Evolutionary conservation across 106 monocot species (phyloP).

Genomic region (Dendrobium officinale): DNA sequence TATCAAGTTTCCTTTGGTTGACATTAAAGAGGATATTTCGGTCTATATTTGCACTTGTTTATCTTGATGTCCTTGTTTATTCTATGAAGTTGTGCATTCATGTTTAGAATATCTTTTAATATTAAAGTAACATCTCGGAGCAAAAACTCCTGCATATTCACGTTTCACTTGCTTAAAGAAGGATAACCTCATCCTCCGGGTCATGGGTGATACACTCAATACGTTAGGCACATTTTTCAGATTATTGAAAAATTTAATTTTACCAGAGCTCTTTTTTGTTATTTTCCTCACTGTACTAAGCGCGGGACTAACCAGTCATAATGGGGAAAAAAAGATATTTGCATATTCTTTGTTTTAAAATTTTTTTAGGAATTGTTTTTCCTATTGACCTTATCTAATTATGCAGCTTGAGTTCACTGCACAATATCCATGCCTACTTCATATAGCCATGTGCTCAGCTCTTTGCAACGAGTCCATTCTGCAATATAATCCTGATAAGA

Average conservation of each 20-base stretch:
- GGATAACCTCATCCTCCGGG: background rate
- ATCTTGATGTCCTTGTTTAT: background rate
- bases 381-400: conserved; percentile 7
- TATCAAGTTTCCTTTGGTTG: background rate
- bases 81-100: background rate
- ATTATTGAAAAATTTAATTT: background rate
- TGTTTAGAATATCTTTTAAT: background rate
- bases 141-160: too few species aligned
- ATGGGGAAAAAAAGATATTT: background rate
- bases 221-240: background rate
- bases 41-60: background rate
- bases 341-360: background rate
- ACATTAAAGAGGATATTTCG: background rate
- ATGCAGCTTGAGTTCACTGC: conserved; percentile 94
- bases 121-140: background rate
- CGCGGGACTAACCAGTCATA: background rate
- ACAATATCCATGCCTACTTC: conserved; percentile 92
- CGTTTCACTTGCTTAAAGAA: too few species aligned
- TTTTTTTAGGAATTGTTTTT: background rate
- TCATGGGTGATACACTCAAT: background rate
- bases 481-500: conserved; percentile 98
- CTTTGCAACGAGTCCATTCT: conserved; percentile 97
- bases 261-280: background rate
- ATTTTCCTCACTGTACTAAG: background rate
- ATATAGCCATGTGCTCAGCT: conserved; percentile 97